Evolutionary conservation across 139 green algal genomes (phyloP), one percentile per base, ranked within the genome.

Genomic region (Chlorella ohadii): DNA sequence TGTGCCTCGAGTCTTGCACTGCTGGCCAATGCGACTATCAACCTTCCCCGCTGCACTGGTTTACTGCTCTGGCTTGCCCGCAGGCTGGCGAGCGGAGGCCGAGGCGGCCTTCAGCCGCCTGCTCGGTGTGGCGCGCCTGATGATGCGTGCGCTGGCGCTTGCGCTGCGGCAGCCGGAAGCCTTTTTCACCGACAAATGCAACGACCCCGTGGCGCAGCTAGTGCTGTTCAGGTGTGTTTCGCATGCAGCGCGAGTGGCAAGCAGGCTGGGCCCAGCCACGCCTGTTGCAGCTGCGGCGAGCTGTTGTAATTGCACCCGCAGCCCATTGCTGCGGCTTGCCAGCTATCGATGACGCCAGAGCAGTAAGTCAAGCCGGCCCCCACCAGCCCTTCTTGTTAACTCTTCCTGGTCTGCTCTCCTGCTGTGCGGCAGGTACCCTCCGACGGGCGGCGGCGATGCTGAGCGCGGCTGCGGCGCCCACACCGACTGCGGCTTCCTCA

Each of bases 401-500:
- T n/a, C n/a, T n/a, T n/a, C n/a, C n/a, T n/a, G n/a, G n/a, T n/a
- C n/a, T n/a, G n/a, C n/a, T n/a, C n/a, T n/a, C n/a, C n/a, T n/a
- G n/a, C n/a, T n/a, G n/a, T n/a, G 5, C 74, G 73, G 57, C 66
- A 80, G 74, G 51, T 85, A 41, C 47, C 85, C 56, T 7, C 55
- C 57, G 63, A 73, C 64, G n/a, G 19, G 31, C 25, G 39, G 1
- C n/a, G 19, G 15, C 44, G 34, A n/a, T 27, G 22, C 31, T 3
- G 57, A 44, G 28, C 72, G 77, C 23, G 85, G 79, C 33, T 89
- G 85, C 57, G 85, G 85, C 41, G 61, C 73, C 22, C 85, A 89
- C 57, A 87, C 85, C 11, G 81, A 87, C 80, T 87, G 85, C 68
- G 86, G 86, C 31, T 87, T 89, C 61, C 59, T 89, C 13, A 89